Conservation (phyloP, 2,329 filamentous ascomycete species). For the Cyclaneusma minus region DNA sequence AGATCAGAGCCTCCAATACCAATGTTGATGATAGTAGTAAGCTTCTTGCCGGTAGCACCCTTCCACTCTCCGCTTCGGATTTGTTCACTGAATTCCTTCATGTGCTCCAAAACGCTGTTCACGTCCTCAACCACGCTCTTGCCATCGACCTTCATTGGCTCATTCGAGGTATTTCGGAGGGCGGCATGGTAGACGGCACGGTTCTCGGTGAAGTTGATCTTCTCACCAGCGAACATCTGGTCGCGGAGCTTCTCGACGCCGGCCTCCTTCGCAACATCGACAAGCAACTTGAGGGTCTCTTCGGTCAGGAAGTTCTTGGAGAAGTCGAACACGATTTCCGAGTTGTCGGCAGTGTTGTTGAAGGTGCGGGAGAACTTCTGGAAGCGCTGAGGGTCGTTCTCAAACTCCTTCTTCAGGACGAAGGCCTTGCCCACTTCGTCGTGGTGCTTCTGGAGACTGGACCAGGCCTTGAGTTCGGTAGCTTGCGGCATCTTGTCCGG, state of each 20-base stretch:
- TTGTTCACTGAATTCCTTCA: slow-evolving; percentile 96
- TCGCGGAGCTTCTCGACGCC: slow-evolving; percentile 86
- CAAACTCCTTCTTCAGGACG: slow-evolving; percentile 84
- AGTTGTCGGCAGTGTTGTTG: slow-evolving; percentile 58
- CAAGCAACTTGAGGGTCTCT: slow-evolving; percentile 73
- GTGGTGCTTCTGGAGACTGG: slow-evolving; percentile 81
- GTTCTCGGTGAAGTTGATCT: slow-evolving; percentile 98
- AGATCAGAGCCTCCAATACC: slow-evolving; percentile 97
- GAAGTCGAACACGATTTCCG: slow-evolving; percentile 93
- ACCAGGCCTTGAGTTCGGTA: slow-evolving; percentile 74
- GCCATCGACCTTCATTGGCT: slow-evolving; percentile 73
- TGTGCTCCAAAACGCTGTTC: slow-evolving; percentile 82
- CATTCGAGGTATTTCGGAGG: slow-evolving; percentile 75
- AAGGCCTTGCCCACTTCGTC: slow-evolving; percentile 75
- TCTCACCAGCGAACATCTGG: slow-evolving; percentile 92
- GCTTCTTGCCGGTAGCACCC: slow-evolving; percentile 92
- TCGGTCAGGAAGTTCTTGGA: slow-evolving; percentile 97
- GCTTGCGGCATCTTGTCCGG: slow-evolving; percentile 56
- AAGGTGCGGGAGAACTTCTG: slow-evolving; percentile 81
- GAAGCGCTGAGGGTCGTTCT: slow-evolving; percentile 77
- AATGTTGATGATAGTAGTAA: slow-evolving; percentile 92
- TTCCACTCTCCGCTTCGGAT: slow-evolving; percentile 93
- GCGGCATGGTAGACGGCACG: slow-evolving; percentile 93
- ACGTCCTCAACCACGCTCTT: slow-evolving; percentile 89
- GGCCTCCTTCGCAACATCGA: slow-evolving; percentile 84